A percentile compares a stretch with the other conserved stretches of the same genome.
phyloP scores from a whole-genome alignment of 2,329 filamentous ascomycete species.

The Venturia oleaginea region DNA sequence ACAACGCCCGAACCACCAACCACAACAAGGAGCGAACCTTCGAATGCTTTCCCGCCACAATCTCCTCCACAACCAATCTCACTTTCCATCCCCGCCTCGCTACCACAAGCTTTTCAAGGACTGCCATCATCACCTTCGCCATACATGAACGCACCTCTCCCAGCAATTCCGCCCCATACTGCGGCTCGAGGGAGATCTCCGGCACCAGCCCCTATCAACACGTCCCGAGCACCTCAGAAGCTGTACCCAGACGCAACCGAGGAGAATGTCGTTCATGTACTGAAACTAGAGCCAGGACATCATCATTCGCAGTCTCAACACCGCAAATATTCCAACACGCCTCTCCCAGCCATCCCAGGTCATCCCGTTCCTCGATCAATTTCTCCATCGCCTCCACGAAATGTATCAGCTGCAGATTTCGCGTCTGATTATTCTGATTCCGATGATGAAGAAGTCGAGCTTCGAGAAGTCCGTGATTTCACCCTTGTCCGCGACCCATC shows the following conservation, averaged over 20 bases:
- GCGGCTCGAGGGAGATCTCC: not conserved
- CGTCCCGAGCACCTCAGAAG: not conserved
- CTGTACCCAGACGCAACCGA: not conserved
- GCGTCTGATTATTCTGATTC: not conserved
- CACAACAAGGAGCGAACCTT: not conserved
- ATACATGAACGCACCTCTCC: not conserved
- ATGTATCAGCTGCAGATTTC: not conserved
- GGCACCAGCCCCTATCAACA: not conserved
- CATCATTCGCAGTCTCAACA: not conserved
- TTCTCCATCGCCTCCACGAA: not conserved
- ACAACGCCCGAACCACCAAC: not conserved
- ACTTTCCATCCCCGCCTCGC: not conserved
- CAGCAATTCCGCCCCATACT: not conserved
- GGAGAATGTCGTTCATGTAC: not conserved
- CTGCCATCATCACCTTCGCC: not conserved
- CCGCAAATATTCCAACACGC: not conserved
- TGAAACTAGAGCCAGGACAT: not conserved
- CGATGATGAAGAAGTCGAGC: not conserved
- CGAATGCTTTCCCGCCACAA: not conserved
- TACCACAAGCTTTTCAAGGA: not conserved
- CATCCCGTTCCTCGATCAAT: not conserved
- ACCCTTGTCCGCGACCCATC: not conserved
- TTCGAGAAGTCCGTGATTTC: not conserved
- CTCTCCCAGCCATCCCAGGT: not conserved
- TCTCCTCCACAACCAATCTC: not conserved